Conservation (phyloP, 116 monocot genomes). For the Iris pallida region DNA sequence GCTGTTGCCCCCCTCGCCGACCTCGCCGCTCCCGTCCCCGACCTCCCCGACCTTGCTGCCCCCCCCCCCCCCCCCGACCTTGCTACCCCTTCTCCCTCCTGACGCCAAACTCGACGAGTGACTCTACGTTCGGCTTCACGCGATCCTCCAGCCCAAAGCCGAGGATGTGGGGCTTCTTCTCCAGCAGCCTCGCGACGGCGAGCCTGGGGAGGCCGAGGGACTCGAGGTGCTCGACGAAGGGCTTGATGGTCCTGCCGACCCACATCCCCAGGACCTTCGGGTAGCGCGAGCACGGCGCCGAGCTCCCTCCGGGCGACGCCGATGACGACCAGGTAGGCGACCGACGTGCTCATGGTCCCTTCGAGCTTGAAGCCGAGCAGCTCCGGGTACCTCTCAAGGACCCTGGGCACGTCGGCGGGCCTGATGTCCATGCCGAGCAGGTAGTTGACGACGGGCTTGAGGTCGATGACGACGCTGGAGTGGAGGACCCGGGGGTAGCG, state of each 20-base stretch:
- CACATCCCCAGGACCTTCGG: slow-evolving; percentile 88
- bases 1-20: too few relatives aligned
- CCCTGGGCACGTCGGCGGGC: slow-evolving; percentile 51
- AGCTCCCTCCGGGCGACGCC: slow-evolving; percentile 73
- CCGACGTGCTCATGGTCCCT: slow-evolving; percentile 97
- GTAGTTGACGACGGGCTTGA: slow-evolving; percentile 78
- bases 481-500: slow-evolving; percentile 93
- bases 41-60: too few relatives aligned
- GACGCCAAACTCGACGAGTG: slow-evolving; percentile 62
- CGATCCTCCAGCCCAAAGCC: slow-evolving; percentile 59
- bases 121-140: slow-evolving; percentile 69
- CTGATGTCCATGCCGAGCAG: slow-evolving; percentile 79
- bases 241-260: slow-evolving; percentile 80
- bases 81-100: too few relatives aligned
- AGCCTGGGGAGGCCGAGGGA: slow-evolving; percentile 54
- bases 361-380: slow-evolving; percentile 89
- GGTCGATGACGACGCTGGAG: slow-evolving; percentile 79
- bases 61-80: too few relatives aligned
- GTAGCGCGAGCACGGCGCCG: slow-evolving; percentile 59
- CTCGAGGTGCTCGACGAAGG: slow-evolving; percentile 72
- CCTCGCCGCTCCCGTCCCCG: too few relatives aligned
- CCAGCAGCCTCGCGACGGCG: slow-evolving; percentile 62
- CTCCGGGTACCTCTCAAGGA: slow-evolving; percentile 90
- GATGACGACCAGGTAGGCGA: slow-evolving; percentile 81
- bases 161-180: slow-evolving; percentile 67